Percentiles rank a stretch among this genome's conserved stretches.
Evolutionary conservation across 2,329 filamentous ascomycete genomes (phyloP).

Genomic region (Fusarium sp.): DNA sequence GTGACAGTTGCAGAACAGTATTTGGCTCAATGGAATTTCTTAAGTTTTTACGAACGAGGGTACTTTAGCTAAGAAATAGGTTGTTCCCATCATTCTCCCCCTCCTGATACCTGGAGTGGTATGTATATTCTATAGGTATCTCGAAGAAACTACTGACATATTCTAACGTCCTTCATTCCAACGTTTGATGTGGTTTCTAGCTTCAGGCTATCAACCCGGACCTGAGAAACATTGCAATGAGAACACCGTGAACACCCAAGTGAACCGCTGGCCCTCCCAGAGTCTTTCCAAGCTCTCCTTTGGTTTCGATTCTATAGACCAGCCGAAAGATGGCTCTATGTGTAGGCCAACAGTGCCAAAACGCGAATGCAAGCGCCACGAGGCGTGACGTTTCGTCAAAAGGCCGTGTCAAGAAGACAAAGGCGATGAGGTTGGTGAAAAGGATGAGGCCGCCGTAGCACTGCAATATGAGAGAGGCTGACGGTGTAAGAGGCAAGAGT

Average conservation of each 20-base stretch:
- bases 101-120: not conserved
- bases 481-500: conserved; percentile 50
- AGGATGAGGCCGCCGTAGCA: conserved; percentile 61
- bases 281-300: not conserved
- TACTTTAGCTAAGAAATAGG: not conserved
- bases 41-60: not conserved
- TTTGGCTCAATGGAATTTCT: not conserved
- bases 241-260: not conserved
- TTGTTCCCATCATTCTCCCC: not conserved
- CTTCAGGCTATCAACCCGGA: not conserved
- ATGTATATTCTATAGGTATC: not conserved
- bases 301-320: not conserved
- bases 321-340: conserved; percentile 53
- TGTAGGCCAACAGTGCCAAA: conserved; percentile 61
- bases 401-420: conserved; percentile 49
- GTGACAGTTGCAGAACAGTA: not conserved
- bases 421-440: conserved; percentile 56
- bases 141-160: no score
- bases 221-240: not conserved
- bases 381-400: conserved; percentile 48
- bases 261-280: not conserved
- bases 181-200: fast-evolving
- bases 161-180: not conserved
- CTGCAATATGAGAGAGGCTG: conserved; percentile 56
- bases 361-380: conserved; percentile 54